These are phyloP conservation scores for Terana coerulea DNA, from an alignment of 768 basidiomycete genomes.

Conservation along the genomic window DNA sequence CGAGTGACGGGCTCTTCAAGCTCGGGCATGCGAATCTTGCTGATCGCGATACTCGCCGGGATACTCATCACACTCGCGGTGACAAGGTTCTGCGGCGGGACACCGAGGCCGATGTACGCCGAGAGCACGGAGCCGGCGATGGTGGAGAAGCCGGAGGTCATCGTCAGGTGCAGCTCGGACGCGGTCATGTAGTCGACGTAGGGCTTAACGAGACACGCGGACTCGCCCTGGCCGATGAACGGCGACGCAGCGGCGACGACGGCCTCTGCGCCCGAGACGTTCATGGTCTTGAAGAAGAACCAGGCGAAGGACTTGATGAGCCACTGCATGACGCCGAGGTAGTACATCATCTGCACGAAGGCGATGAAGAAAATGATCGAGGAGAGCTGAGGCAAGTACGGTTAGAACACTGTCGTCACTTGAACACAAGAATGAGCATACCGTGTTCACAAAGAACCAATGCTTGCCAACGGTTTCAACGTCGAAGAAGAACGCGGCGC, in stretches of 20 bases:
- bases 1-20: slow-evolving; percentile 85
- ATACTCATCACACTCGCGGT: slow-evolving; percentile 95
- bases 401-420: too few relatives aligned
- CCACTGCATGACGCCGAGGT: slow-evolving; percentile 93
- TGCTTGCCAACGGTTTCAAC: slow-evolving; percentile 56
- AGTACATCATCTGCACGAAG: slow-evolving; percentile 88
- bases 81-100: slow-evolving; percentile 74
- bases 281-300: slow-evolving; percentile 91
- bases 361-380: slow-evolving; percentile 94
- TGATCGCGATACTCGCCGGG: slow-evolving; percentile 90
- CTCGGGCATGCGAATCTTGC: slow-evolving; percentile 85
- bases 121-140: slow-evolving; percentile 88
- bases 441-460: slow-evolving; percentile 85
- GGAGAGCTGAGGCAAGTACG: too few relatives aligned
- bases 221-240: slow-evolving; percentile 92
- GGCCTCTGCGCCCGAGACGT: slow-evolving; percentile 92
- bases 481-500: slow-evolving; percentile 83
- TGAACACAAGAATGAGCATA: too few relatives aligned
- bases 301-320: slow-evolving; percentile 85
- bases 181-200: slow-evolving; percentile 83
- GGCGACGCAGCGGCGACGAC: slow-evolving; percentile 91
- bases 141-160: slow-evolving; percentile 90
- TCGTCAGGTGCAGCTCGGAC: slow-evolving; percentile 81
- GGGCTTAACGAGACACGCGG: slow-evolving; percentile 79
- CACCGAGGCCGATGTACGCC: slow-evolving; percentile 78